Evolutionary conservation across 768 basidiomycete genomes (phyloP).

Genomic region (Naganishia antarctica): DNA sequence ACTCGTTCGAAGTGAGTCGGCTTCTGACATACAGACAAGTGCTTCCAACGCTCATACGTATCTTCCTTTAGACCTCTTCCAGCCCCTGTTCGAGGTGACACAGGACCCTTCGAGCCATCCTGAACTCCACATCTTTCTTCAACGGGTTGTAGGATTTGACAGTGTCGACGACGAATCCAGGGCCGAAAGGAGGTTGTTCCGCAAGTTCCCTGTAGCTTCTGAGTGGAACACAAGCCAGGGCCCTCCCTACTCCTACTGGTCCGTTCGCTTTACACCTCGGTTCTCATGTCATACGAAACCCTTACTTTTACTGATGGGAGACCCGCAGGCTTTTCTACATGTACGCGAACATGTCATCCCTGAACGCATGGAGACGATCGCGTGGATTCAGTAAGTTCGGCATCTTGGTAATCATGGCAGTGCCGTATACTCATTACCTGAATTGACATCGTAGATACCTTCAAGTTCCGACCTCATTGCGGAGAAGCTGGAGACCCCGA

Average conservation of each 20-base stretch:
- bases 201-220: slow-evolving; percentile 86
- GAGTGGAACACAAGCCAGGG: slow-evolving; percentile 85
- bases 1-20: slow-evolving; percentile 73
- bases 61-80: slow-evolving; percentile 68
- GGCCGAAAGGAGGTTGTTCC: slow-evolving; percentile 79
- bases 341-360: slow-evolving; percentile 89
- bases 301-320: slow-evolving; percentile 18
- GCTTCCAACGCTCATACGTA: neutral
- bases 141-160: slow-evolving; percentile 92
- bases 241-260: slow-evolving; percentile 96
- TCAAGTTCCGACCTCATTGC: slow-evolving; percentile 92
- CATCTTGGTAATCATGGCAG: neutral
- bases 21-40: neutral
- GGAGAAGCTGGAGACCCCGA: slow-evolving; percentile 99
- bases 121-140: slow-evolving; percentile 88
- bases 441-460: slow-evolving; percentile 64
- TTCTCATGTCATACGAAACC: neutral
- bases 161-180: slow-evolving; percentile 99
- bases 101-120: slow-evolving; percentile 83
- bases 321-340: slow-evolving; percentile 91
- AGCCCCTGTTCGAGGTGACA: slow-evolving; percentile 92
- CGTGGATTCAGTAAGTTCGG: slow-evolving; percentile 79
- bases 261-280: slow-evolving; percentile 33
- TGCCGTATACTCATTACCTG: slow-evolving; percentile 20
- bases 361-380: slow-evolving; percentile 83